Conservation (phyloP, 306 rosid species). For the Senna tora region DNA sequence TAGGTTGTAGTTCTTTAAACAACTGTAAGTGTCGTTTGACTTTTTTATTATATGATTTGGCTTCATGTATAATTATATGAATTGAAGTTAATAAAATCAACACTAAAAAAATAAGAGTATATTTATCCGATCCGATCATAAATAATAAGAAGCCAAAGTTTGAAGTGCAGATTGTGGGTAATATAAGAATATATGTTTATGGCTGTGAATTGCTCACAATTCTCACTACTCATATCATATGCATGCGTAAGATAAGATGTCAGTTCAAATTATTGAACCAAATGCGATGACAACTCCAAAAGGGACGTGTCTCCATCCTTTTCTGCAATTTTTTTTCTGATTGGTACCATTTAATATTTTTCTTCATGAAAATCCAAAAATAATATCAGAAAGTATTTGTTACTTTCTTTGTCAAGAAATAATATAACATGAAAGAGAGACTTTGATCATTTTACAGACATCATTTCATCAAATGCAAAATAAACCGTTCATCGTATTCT, state of each 20-base stretch:
- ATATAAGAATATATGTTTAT: conserved; percentile 5
- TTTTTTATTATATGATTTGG: no score
- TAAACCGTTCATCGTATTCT: conserved; percentile 1
- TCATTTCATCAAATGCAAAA: not conserved
- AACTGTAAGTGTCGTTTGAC: no score
- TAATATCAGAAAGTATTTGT: not conserved
- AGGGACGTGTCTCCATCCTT: conserved; percentile 23
- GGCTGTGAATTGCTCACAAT: conserved; percentile 24
- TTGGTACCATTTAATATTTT: not conserved
- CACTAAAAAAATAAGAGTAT: no score
- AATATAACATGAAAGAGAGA: not conserved
- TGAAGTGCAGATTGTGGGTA: not conserved
- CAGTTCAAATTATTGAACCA: conserved; percentile 48
- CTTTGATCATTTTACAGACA: not conserved
- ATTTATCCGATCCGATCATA: no score
- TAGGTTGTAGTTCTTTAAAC: no score
- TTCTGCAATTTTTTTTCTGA: not conserved
- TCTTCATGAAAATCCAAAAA: not conserved
- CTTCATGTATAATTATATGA: no score
- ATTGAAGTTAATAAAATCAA: no score
- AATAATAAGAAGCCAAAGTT: not conserved
- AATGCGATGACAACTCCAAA: conserved; percentile 35
- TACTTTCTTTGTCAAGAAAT: not conserved
- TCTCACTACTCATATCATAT: conserved; percentile 14
- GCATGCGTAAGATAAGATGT: conserved; percentile 30